phyloP scores from a whole-genome alignment of 257 asterid genomes.

The Ballota nigra region DNA sequence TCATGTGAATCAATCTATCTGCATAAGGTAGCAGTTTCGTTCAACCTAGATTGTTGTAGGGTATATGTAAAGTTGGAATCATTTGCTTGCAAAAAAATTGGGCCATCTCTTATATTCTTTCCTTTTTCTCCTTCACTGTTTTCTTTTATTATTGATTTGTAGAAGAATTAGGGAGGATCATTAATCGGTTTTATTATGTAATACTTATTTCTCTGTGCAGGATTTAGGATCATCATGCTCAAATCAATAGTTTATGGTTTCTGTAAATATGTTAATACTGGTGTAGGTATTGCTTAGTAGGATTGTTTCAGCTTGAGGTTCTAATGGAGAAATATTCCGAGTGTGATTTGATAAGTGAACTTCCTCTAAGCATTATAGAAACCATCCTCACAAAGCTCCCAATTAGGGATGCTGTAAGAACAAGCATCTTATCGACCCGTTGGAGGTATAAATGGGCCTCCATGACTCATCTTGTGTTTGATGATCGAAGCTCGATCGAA shows the following conservation, averaged over 20 bases:
- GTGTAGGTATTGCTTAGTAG: conserved; percentile 15
- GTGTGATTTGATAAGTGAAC: conserved; percentile 67
- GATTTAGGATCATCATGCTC: conserved; percentile 12
- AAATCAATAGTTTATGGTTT: neutral
- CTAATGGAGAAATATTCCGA: conserved; percentile 47
- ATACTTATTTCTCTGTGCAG: neutral
- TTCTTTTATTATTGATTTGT: neutral
- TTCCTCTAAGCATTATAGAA: conserved; percentile 81
- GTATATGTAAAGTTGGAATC: conserved; percentile 13
- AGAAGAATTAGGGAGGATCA: neutral
- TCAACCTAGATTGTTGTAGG: neutral
- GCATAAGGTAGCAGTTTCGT: neutral
- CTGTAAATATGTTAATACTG: neutral
- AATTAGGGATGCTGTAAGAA: conserved; percentile 65
- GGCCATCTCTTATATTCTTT: neutral
- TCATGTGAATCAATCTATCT: conserved; percentile 14
- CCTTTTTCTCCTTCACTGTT: neutral
- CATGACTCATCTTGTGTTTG: conserved; percentile 62
- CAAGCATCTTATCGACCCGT: conserved; percentile 61
- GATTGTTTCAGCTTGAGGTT: conserved; percentile 22
- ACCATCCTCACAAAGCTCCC: conserved; percentile 73
- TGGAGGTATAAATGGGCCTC: conserved; percentile 93
- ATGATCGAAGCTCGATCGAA: conserved; percentile 47
- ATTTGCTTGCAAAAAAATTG: conserved; percentile 2
- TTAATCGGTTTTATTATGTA: conserved; percentile 8